Evolutionary conservation across 768 basidiomycete genomes (phyloP).

Genomic region (Gymnopilus junonius): DNA sequence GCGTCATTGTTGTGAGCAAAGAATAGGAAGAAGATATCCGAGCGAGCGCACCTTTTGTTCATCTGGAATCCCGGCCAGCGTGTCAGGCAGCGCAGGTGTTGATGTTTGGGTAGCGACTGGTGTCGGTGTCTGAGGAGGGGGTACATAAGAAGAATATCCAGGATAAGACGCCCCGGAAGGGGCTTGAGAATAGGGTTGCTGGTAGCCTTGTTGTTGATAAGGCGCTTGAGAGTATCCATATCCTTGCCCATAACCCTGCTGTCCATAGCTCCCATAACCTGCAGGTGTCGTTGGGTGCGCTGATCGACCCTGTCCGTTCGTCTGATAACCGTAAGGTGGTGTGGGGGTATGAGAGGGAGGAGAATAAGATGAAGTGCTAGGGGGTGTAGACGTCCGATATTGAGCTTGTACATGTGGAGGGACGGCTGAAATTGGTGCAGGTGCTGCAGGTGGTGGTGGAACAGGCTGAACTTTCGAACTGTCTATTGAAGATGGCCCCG

Average conservation of each 20-base stretch:
- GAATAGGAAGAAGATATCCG: background rate
- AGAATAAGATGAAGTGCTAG: slow-evolving; percentile 11
- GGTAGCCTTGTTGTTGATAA: slow-evolving; percentile 13
- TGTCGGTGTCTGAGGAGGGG: slow-evolving; percentile 17
- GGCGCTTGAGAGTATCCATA: slow-evolving; percentile 20
- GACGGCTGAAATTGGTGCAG: slow-evolving; percentile 47
- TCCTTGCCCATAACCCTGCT: slow-evolving; percentile 24
- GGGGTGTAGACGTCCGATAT: slow-evolving; percentile 39
- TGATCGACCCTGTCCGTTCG: slow-evolving; percentile 17
- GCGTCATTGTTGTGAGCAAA: background rate
- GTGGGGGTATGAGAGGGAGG: slow-evolving; percentile 26
- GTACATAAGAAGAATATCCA: slow-evolving; percentile 27
- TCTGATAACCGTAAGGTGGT: slow-evolving; percentile 28
- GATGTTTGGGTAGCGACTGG: slow-evolving; percentile 24
- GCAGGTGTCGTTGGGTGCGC: slow-evolving; percentile 6
- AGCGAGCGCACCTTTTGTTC: slow-evolving; percentile 60
- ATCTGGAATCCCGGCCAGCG: slow-evolving; percentile 64
- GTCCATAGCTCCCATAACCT: slow-evolving; percentile 12
- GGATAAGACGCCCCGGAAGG: slow-evolving; percentile 21
- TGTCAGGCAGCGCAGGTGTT: slow-evolving; percentile 45
- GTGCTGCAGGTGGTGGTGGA: slow-evolving; percentile 34
- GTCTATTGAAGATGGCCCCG: slow-evolving; percentile 15
- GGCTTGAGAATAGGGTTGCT: slow-evolving; percentile 19
- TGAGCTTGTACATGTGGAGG: slow-evolving; percentile 50
- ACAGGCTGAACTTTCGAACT: slow-evolving; percentile 21